Conservation (phyloP, 2,329 filamentous ascomycete species). For the Capronia americana region DNA sequence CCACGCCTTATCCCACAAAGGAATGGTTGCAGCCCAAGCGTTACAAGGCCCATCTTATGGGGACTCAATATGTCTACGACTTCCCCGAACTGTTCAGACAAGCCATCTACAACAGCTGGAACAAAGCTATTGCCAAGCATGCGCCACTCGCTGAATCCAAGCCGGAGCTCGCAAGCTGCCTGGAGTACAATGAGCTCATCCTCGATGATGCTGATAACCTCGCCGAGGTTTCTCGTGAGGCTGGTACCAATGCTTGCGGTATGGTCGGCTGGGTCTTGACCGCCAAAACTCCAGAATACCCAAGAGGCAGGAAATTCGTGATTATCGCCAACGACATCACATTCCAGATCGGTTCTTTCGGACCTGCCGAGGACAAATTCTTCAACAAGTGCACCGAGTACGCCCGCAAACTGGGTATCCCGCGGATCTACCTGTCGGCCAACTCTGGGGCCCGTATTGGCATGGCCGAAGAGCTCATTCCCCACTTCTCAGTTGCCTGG, state of each 20-base stretch:
- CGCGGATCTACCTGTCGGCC: constrained; percentile 95
- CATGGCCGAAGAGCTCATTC: constrained; percentile 94
- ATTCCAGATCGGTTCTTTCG: constrained; percentile 98
- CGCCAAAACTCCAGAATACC: constrained; percentile 94
- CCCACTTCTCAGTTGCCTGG: constrained; percentile 97
- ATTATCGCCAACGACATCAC: constrained; percentile 99
- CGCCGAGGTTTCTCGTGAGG: constrained; percentile 90
- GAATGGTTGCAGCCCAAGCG: constrained; percentile 98
- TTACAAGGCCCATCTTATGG: constrained; percentile 99
- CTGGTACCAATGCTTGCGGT: constrained; percentile 92
- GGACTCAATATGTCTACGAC: constrained; percentile 98
- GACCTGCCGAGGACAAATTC: constrained; percentile 94
- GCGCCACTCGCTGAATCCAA: constrained; percentile 77
- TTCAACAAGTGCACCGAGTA: constrained; percentile 99
- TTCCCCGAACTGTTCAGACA: constrained; percentile 99
- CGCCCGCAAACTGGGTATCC: constrained; percentile 90
- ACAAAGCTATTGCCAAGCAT: constrained; percentile 74
- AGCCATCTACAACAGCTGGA: constrained; percentile 95
- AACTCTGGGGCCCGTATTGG: constrained; percentile 98
- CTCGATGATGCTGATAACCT: constrained; percentile 92
- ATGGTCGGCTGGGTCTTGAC: constrained; percentile 99
- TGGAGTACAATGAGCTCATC: constrained; percentile 91
- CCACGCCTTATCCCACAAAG: constrained; percentile 94
- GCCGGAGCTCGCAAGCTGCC: constrained; percentile 85
- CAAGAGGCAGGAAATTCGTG: constrained; percentile 87